Evolutionary conservation across 768 basidiomycete genomes (phyloP).

Genomic region (Phylloporus sp.): DNA sequence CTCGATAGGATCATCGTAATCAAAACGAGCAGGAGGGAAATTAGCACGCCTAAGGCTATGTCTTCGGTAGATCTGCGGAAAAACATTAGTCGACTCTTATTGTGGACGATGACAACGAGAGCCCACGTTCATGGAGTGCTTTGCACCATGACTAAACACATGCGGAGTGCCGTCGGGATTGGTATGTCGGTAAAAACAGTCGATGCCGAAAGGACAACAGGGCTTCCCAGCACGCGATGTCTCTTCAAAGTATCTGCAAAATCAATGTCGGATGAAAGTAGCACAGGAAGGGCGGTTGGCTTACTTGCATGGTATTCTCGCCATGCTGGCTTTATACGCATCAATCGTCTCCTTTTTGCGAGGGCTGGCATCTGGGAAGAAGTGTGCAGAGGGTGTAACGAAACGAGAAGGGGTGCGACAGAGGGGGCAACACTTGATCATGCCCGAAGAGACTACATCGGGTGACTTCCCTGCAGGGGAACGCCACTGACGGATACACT

Average conservation of each 20-base stretch:
- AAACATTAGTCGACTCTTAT: conserved; percentile 3
- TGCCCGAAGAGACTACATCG: conserved; percentile 52
- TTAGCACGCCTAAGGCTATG: conserved; percentile 17
- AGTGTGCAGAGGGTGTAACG: conserved; percentile 70
- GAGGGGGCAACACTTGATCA: conserved; percentile 75
- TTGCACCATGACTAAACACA: conserved; percentile 52
- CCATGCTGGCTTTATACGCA: conserved; percentile 72
- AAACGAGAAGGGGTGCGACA: conserved; percentile 66
- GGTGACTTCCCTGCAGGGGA: conserved; percentile 49
- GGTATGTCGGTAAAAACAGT: conserved; percentile 77
- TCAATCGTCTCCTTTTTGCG: conserved; percentile 50
- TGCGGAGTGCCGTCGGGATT: conserved; percentile 63
- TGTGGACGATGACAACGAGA: conserved; percentile 30
- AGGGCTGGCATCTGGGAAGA: conserved; percentile 50
- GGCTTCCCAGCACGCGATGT: conserved; percentile 45
- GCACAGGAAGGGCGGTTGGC: conserved; percentile 15
- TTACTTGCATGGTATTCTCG: conserved; percentile 63
- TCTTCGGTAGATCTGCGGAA: conserved; percentile 24
- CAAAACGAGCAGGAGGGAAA: conserved; percentile 26
- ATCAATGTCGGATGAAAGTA: not conserved
- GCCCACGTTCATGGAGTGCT: conserved; percentile 50
- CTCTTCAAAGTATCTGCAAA: conserved; percentile 55
- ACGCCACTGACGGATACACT: conserved; percentile 84
- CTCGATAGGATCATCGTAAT: conserved; percentile 34
- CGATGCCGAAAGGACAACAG: conserved; percentile 73